A percentile compares a stretch with the other conserved stretches of the same genome.
phyloP scores from a whole-genome alignment of 2,329 filamentous ascomycete species.

The Venturia nashicola region DNA sequence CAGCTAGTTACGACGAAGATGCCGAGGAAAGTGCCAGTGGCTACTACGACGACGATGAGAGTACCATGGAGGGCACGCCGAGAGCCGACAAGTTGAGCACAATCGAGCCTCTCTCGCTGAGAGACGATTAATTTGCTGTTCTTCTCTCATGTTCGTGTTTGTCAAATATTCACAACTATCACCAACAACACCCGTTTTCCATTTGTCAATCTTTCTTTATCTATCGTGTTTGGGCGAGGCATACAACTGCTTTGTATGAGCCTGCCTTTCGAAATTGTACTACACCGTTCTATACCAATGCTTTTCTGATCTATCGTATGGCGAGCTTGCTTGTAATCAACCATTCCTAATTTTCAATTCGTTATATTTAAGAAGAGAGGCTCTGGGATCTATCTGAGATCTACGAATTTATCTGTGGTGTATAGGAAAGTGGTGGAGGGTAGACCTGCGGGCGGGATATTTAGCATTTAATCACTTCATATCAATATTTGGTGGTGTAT shows the following conservation, averaged over 20 bases:
- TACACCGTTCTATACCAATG: background rate
- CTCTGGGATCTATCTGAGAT: background rate
- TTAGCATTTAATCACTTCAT: background rate
- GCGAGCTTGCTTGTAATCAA: background rate
- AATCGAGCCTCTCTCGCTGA: background rate
- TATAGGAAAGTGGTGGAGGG: background rate
- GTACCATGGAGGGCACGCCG: constrained; percentile 27
- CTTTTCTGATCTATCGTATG: background rate
- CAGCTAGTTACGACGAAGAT: constrained; percentile 46
- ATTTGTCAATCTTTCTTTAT: background rate
- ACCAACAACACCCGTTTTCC: background rate
- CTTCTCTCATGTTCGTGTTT: background rate
- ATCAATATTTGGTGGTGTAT: no score
- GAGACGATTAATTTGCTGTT: background rate
- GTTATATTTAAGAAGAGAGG: background rate
- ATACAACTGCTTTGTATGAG: background rate
- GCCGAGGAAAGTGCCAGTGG: constrained; percentile 39
- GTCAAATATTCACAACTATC: background rate
- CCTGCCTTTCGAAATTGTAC: background rate
- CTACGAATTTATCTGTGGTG: background rate
- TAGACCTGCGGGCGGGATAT: background rate
- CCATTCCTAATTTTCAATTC: background rate
- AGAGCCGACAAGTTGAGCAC: constrained; percentile 2
- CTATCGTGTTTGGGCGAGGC: background rate
- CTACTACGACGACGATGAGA: constrained; percentile 38